A percentile compares a stretch with the other conserved stretches of the same genome.
phyloP scores from a whole-genome alignment of 2,329 filamentous ascomycete species.

The Aspergillus aculeatus region DNA sequence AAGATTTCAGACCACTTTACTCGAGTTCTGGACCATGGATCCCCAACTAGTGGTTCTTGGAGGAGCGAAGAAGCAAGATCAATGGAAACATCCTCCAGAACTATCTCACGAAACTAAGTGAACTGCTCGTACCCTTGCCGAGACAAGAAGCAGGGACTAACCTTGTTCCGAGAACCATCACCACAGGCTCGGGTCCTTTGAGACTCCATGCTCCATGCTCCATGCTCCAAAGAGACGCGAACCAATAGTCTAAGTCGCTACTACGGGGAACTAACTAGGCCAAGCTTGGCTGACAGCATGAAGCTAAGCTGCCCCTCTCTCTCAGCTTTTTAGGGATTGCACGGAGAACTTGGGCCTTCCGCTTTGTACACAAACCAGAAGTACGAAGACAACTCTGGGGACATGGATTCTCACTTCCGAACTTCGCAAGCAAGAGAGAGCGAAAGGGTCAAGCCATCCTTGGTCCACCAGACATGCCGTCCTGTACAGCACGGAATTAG shows the following conservation, averaged over 20 bases:
- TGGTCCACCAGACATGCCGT: background rate
- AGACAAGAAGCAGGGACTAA: background rate
- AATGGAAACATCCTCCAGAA: background rate
- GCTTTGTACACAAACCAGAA: background rate
- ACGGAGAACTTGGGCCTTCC: background rate
- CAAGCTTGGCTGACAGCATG: constrained; percentile 6
- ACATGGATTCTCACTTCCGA: background rate
- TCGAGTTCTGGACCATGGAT: constrained; percentile 11
- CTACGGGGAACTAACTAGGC: background rate
- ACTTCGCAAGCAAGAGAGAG: background rate
- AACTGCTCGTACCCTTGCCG: background rate
- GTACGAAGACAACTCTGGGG: background rate
- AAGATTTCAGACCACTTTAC: background rate
- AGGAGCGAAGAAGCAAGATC: background rate
- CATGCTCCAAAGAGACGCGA: background rate
- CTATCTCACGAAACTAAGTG: background rate
- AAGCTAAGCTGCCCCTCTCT: constrained; percentile 1
- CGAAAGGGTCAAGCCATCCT: background rate
- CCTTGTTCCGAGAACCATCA: background rate
- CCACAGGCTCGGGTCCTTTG: background rate
- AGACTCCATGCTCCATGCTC: background rate
- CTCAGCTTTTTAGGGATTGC: background rate
- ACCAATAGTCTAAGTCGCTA: background rate
- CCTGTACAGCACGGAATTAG: background rate
- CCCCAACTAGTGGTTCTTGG: background rate